Evolutionary conservation across 441 rosid species (phyloP).

Genomic region (Pelargonium cotyledonis): DNA sequence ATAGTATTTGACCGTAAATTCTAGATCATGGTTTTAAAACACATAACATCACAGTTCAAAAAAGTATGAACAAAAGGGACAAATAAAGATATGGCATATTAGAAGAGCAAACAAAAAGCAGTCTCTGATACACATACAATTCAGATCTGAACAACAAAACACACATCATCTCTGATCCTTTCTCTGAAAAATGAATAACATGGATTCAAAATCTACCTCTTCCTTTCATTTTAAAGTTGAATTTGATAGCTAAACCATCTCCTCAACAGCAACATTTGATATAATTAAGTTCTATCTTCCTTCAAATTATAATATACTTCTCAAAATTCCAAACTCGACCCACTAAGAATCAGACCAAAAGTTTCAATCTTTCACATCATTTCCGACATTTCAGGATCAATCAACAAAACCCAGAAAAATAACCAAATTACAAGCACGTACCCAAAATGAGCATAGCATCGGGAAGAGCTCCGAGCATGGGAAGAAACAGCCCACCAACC

Average conservation of each 20-base stretch:
- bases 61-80: too few relatives aligned
- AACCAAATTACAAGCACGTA: slow-evolving; percentile 20
- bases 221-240: background rate
- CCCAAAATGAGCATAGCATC: slow-evolving; percentile 96
- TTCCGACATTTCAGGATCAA: too few relatives aligned
- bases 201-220: background rate
- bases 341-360: too few relatives aligned
- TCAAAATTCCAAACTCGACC: too few relatives aligned
- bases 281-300: background rate
- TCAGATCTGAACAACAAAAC: background rate
- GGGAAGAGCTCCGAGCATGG: slow-evolving; percentile 86
- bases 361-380: too few relatives aligned
- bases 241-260: background rate
- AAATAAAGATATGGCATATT: too few relatives aligned
- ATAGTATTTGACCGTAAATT: background rate
- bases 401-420: too few relatives aligned
- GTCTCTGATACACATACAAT: background rate
- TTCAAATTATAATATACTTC: too few relatives aligned
- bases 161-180: background rate
- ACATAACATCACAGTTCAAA: too few relatives aligned
- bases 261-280: background rate
- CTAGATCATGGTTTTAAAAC: too few relatives aligned
- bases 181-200: background rate
- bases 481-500: slow-evolving; percentile 82
- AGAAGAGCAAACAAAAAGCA: too few relatives aligned